These are phyloP conservation scores for Xerocomus spinulosus DNA, from an alignment of 768 basidiomycete species.

Conservation along the genomic window DNA sequence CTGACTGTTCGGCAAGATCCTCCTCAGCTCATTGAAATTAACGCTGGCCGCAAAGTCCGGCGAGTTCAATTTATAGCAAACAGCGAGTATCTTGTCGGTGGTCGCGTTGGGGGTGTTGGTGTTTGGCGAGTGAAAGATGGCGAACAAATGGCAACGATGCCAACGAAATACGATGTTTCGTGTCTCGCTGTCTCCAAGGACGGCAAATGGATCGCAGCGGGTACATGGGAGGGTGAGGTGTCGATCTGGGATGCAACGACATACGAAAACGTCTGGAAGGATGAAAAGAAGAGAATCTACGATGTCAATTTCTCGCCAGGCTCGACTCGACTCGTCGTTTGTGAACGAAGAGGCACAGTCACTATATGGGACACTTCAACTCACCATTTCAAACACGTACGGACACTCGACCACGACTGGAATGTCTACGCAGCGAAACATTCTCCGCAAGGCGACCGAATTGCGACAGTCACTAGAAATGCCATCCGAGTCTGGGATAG, in stretches of 20 bases:
- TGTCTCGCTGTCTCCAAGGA: not conserved
- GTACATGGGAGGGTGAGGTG: not conserved
- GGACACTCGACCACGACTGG: not conserved
- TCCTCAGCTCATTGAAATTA: not conserved
- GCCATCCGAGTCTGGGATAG: conserved; percentile 1
- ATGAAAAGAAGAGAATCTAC: not conserved
- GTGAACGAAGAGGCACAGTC: rapidly evolving
- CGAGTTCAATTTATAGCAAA: not conserved
- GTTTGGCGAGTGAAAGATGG: conserved; percentile 4
- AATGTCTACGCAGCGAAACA: not conserved
- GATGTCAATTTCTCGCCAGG: conserved; percentile 6
- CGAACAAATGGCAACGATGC: not conserved
- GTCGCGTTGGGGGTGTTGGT: not conserved
- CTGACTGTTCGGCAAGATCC: not conserved
- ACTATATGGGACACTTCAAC: not conserved
- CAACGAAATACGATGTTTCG: not conserved
- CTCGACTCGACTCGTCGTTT: not conserved
- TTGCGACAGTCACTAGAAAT: not conserved
- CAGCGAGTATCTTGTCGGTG: not conserved
- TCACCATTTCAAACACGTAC: not conserved
- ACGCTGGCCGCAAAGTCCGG: not conserved
- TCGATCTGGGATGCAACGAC: not conserved
- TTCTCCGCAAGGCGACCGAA: conserved; percentile 1
- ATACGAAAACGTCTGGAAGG: not conserved
- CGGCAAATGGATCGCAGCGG: not conserved